Evolutionary conservation across 805 yeast species (phyloP), one percentile per base, ranked within the genome.

Genomic region (Lipomyces japonicus): DNA sequence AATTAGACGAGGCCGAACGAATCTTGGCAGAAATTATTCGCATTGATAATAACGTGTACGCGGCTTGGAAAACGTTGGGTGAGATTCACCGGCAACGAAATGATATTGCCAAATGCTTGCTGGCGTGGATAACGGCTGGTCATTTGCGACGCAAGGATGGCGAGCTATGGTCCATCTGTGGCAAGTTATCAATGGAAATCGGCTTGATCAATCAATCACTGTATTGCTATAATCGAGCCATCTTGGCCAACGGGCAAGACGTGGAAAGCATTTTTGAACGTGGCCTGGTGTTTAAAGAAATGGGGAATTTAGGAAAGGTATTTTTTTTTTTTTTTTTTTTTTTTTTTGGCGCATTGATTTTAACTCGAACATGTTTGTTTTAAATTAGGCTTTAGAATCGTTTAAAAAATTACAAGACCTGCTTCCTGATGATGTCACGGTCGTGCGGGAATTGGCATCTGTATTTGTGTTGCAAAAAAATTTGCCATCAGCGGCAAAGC

Each of bases 31-130:
- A 74, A 53, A 95, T 88, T 10, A 81, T 91, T 52, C 80, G 82
- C 59, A 73, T 81, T 46, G 96, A 89, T 63, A 82, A 86, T 12
- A 78, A 78, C 57, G 84, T 86, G 64, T 83, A 79, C 65, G 80
- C 85, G 39, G 96, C 96, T 0, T 90, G 90, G 71, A 83, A 85
- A 61, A 85, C 95, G 0, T 69, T 89, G 39, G 97, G 96, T 41
- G 95, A 86, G 62, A 85, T 91, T 41, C 83, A 85, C 57, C 75
- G 79, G 48, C 71, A 77, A 45, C 82, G 80, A 53, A 90, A 88
- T 1, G 73, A 80, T 40, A 67, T 76, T 43, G 79, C 82, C 57
- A 84, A 85, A 62, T 79, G 95, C 65, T 81, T 95, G 65, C 80
- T 81, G 62, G 77, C 84, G 42, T 80, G 96, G 96, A 71, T 85